Conservation (phyloP, 495 filamentous ascomycete species). For the Trichocladium antarcticum region DNA sequence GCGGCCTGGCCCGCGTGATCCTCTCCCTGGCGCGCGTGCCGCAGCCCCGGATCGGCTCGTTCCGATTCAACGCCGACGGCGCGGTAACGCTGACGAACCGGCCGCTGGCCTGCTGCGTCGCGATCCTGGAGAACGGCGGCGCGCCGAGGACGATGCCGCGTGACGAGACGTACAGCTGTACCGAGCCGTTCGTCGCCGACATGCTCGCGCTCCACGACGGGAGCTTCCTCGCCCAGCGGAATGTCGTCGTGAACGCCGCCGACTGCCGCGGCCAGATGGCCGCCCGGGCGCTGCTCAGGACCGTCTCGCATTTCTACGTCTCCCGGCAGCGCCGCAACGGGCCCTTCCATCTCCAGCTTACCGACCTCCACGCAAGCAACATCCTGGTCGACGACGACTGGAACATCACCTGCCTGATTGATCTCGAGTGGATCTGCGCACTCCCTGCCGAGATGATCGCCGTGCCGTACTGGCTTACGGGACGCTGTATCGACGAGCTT, state of each 20-base stretch:
- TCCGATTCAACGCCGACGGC: slow-evolving; percentile 24
- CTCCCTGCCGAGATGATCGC: slow-evolving; percentile 19
- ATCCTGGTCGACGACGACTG: slow-evolving; percentile 29
- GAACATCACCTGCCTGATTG: slow-evolving; percentile 21
- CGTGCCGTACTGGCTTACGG: slow-evolving; percentile 28
- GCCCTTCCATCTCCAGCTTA: slow-evolving; percentile 17
- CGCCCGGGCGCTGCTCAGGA: slow-evolving; percentile 20
- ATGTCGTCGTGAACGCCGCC: slow-evolving; percentile 15
- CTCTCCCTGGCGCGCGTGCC: slow-evolving; percentile 23
- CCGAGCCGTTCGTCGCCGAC: slow-evolving; percentile 22
- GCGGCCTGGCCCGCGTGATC: slow-evolving; percentile 22
- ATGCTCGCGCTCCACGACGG: slow-evolving; percentile 25
- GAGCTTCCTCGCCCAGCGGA: slow-evolving; percentile 22
- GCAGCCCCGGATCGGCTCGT: slow-evolving; percentile 30
- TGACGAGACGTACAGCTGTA: slow-evolving; percentile 18
- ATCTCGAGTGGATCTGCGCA: slow-evolving; percentile 23
- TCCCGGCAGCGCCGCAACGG: slow-evolving; percentile 11
- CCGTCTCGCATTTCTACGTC: slow-evolving; percentile 20
- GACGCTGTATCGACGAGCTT: slow-evolving; percentile 16
- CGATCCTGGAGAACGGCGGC: slow-evolving; percentile 27
- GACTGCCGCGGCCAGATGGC: slow-evolving; percentile 26
- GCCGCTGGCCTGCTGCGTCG: slow-evolving; percentile 20
- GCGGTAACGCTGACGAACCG: slow-evolving; percentile 25
- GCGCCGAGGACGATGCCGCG: slow-evolving; percentile 22
- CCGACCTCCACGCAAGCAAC: slow-evolving; percentile 23